These are phyloP conservation scores for Calonectria honghensis DNA, from an alignment of 2,329 filamentous ascomycete species.

Conservation along the genomic window DNA sequence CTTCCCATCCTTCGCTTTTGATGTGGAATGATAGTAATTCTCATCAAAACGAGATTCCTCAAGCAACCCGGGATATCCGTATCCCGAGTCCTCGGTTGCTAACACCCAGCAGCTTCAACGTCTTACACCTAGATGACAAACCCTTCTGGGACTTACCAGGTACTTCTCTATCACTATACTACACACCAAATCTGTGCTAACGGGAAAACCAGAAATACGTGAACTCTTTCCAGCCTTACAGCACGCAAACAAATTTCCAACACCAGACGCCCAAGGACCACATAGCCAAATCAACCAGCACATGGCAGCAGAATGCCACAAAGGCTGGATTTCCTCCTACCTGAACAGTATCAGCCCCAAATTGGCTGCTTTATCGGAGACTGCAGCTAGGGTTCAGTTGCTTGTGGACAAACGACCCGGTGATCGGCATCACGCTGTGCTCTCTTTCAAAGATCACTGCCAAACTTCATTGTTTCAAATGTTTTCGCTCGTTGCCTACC, in stretches of 20 bases:
- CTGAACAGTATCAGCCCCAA: background rate
- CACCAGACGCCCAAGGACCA: background rate
- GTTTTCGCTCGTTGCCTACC: background rate
- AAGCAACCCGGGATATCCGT: background rate
- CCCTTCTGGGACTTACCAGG: conserved; percentile 3
- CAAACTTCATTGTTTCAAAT: background rate
- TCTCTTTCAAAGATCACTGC: background rate
- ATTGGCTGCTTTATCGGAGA: background rate
- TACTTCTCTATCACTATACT: background rate
- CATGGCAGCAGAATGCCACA: background rate
- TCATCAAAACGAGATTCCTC: background rate
- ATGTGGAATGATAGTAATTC: background rate
- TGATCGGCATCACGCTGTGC: background rate
- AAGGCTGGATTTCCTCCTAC: background rate
- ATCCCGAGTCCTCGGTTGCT: background rate
- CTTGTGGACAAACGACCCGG: background rate
- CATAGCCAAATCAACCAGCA: background rate
- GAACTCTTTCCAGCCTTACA: background rate
- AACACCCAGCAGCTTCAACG: background rate
- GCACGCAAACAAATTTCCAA: background rate
- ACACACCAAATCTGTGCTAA: background rate
- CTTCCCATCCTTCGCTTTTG: background rate
- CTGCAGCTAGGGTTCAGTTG: background rate
- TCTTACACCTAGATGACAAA: background rate
- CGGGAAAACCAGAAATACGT: background rate